Base-by-base conservation (phyloP, 805 yeast genomes). In the Pichia rugopelliculosa region DNA sequence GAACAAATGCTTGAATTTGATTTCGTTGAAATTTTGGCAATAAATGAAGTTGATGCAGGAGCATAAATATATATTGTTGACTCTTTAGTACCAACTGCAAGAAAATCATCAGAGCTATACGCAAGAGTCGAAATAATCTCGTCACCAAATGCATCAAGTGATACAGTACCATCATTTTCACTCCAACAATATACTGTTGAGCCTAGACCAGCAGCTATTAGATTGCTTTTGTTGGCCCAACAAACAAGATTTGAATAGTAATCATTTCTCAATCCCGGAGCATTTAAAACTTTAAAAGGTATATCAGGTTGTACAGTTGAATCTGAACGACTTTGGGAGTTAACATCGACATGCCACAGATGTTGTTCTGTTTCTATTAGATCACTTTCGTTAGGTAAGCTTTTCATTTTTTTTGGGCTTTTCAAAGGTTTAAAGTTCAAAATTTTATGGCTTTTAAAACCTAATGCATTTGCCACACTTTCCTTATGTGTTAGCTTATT, bases 231-330 rank as follows among this genome's bases (percentile, higher is more conserved):
- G 8, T 59, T 59, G 0, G 89, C 79, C 95, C 95, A 87, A 6
- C 87, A 75, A 0, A 87, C 74, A 46, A 85, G 67, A 58, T 85
- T 85, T 1, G 87, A 74, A 62, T 87, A 88, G 58, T 81, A 87
- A 60, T 88, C 95, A 61, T 86, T 82, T 51, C 83, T 67, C 45
- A 87, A 62, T 2, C 79, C 79, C 0, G 89, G 89, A 0, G 93
- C 90, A 58, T 78, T 83, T 18, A 82, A 61, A 0, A 79, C 79
- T 50, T 75, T 70, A 52, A 64, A 76, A 0, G 82, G 77, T 18
- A 65, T 64, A 22, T 67, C 71, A 3, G 73, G 59, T 45, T 40
- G 21, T n/a, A n/a, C 9, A 7, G 5, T 27, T 62, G 65, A 8
- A 67, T 51, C 30, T 2, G 22, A 37, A 5, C 15, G 20, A 30